phyloP scores from a whole-genome alignment of 129 eudicot species.

The Chrysanthemum seticuspe region DNA sequence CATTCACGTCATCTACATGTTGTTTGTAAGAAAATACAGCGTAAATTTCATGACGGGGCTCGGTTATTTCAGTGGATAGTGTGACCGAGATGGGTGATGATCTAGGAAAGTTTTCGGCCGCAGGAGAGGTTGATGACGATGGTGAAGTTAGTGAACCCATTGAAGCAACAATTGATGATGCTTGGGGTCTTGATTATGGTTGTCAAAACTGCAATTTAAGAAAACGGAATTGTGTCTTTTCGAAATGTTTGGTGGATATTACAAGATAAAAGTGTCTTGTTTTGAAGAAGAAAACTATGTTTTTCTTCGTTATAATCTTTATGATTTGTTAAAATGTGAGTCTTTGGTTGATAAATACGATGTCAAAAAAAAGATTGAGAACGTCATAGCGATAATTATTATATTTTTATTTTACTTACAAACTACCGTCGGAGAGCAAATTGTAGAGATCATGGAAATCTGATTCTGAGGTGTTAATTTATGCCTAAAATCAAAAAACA shows the following conservation, averaged over 20 bases:
- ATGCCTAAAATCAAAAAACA: too few relatives aligned
- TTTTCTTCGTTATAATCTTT: conserved; percentile 19
- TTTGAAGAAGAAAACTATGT: conserved; percentile 28
- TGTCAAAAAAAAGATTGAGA: background rate
- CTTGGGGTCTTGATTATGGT: conserved; percentile 17
- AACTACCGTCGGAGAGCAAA: background rate
- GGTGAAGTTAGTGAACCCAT: conserved; percentile 43
- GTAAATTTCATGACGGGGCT: conserved; percentile 24
- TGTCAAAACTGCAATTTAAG: conserved; percentile 28
- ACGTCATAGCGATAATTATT: background rate
- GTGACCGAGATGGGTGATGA: conserved; percentile 12
- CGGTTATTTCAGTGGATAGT: conserved; percentile 24
- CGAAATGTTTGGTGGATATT: conserved; percentile 17
- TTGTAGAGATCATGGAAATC: too few relatives aligned
- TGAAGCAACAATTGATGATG: conserved; percentile 36
- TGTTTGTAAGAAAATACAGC: conserved; percentile 35
- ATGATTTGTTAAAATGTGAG: background rate
- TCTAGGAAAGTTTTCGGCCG: conserved; percentile 17
- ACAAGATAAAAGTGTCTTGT: conserved; percentile 9
- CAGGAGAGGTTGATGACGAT: conserved; percentile 28
- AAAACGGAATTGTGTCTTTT: conserved; percentile 13
- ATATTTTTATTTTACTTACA: background rate
- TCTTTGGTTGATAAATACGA: conserved; percentile 24
- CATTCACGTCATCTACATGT: conserved; percentile 10
- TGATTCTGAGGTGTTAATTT: too few relatives aligned